Evolutionary conservation across 306 rosid species (phyloP), one percentile per base, ranked within the genome.

Genomic region (Dalbergia cochinchinensis): DNA sequence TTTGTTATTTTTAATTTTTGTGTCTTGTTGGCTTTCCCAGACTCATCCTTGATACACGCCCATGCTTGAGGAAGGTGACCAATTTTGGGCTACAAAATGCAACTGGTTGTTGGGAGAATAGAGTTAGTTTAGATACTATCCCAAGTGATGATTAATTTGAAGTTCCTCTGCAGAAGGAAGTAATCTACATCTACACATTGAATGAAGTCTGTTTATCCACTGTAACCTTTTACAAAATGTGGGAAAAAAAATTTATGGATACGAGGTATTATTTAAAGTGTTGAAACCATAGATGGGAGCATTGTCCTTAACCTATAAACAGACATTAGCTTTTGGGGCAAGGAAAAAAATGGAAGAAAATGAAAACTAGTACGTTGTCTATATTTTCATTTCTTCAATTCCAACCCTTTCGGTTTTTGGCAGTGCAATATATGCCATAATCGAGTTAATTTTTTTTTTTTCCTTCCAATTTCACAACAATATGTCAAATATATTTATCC

Each of bases 401-500:
- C 66, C 22, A 35, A 12, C 65, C 79, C 82, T 37, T 77, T 18
- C 73, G 37, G 47, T 12, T 55, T 50, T 19, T 67, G 58, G 18
- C 78, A 73, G 6, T 75, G 39, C 41, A 61, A 65, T 63, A 65
- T 76, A 33, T 42, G 64, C 53, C 16, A 34, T 55, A 11, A 20
- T 68, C 9, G n/a, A n/a, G n/a, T n/a, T 54, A 58, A n/a, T 53
- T 0, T 42, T 42, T 7, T 8, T 42, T 42, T 42, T 7, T 8
- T 7, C 14, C 11, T 48, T 48, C 11, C 15, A 48, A 53, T 45
- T 68, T 39, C 51, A 44, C 11, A 50, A n/a, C 89, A 82, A 91
- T 51, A 4, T 20, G 31, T 89, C 90, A 35, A 89, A 89, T 15
- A 74, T 92, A 89, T 76, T 90, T 90, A 7, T 92, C 94, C n/a